Evolutionary conservation across 805 yeast genomes (phyloP), one percentile per base, ranked within the genome.

Genomic region (Kluyveromyces dobzhanskii): DNA sequence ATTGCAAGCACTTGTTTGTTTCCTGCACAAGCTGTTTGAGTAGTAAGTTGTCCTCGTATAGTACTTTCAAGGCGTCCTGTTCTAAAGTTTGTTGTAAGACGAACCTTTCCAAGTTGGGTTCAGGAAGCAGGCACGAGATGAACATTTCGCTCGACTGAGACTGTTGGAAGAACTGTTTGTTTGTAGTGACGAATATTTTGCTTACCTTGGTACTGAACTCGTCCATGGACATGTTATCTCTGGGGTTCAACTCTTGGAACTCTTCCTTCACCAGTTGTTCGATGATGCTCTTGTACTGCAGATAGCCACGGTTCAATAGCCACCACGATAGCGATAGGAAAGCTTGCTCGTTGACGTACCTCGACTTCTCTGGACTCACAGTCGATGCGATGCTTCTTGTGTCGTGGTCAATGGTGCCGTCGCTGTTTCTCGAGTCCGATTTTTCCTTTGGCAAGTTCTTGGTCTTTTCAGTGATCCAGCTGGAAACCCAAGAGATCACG

Each of bases 321-420:
- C 96, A 90, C 96, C 97, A 90, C 44, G 88, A 80, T 45, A 86
- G 73, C 0, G 94, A 81, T 34, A 90, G 67, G 56, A 83, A 90
- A 37, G 86, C 81, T 51, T 92, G 90, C 50, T 83, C 92, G 28
- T 80, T 70, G 25, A 72, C 61, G 53, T 80, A 76, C 47, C 73
- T 73, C 27, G 52, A 58, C 48, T 30, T 45, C 48, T 25, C 46
- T 47, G 31, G 39, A 23, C 29, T 34, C 13, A 10, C 23, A 10
- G 21, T 25, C 4, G 37, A 34, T 3, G 13, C 18, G 13, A 26
- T 26, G 19, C 30, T 34, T 17, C 21, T 26, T 14, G 29, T 34
- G 11, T 34, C 37, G 19, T 13, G 3, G 13, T 27, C 30, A n/a
- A 12, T 14, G 11, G 30, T 27, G 11, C 16, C 16, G 8, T 30